phyloP scores from a whole-genome alignment of 495 filamentous ascomycete genomes.

The Xylaria sp. region DNA sequence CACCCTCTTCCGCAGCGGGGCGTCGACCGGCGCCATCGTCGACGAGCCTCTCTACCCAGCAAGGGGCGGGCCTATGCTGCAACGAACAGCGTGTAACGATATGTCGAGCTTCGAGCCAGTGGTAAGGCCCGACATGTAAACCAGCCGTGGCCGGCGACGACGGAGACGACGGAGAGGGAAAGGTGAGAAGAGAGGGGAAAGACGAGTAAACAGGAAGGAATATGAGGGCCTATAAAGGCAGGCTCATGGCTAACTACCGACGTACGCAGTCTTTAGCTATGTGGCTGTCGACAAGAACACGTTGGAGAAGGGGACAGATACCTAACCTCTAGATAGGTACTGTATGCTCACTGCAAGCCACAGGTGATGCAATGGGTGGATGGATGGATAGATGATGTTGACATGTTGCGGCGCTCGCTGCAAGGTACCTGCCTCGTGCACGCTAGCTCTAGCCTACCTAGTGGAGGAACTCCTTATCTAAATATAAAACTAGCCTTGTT shows the following conservation, averaged over 20 bases:
- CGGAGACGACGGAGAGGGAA: no score
- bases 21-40: slow-evolving; percentile 54
- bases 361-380: not conserved
- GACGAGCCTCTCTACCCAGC: not conserved
- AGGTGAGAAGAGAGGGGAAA: no score
- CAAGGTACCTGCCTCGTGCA: slow-evolving; percentile 1
- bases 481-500: no score
- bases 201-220: not conserved
- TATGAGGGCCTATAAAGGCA: not conserved
- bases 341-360: not conserved
- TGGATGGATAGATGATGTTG: not conserved
- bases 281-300: not conserved
- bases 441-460: no score
- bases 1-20: slow-evolving; percentile 74
- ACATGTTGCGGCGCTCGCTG: not conserved
- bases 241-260: not conserved
- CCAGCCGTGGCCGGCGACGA: not conserved
- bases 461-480: no score
- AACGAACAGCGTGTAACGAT: not conserved
- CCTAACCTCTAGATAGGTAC: not conserved
- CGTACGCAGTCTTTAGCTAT: not conserved
- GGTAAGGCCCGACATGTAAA: not conserved
- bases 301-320: slow-evolving; percentile 7
- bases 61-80: not conserved
- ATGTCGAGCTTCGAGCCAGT: not conserved